Conservation (phyloP, 345 rosid genomes). For the Euphorbia peplus region DNA sequence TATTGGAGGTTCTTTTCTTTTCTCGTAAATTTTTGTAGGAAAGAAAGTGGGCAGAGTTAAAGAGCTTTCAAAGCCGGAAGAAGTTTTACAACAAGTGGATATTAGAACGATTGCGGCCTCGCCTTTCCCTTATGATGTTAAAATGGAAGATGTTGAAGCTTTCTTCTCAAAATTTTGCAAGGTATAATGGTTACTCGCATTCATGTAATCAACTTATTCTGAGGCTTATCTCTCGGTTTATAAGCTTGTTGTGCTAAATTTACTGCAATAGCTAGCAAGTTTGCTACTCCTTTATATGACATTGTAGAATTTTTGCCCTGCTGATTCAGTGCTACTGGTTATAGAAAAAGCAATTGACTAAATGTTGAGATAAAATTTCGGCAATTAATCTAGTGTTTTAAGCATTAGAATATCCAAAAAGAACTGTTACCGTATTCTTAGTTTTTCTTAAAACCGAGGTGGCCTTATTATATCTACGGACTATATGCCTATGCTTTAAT, state of each 20-base stretch:
- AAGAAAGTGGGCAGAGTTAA: constrained; percentile 13
- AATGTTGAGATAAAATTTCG: background rate
- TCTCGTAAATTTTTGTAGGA: background rate
- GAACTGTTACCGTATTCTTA: background rate
- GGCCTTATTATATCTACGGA: no score
- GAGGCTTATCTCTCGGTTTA: background rate
- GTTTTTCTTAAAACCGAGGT: background rate
- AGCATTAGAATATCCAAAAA: background rate
- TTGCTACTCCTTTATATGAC: no score
- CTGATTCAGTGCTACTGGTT: background rate
- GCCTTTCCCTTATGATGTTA: constrained; percentile 12
- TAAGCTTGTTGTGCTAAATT: background rate
- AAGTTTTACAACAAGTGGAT: constrained; percentile 18
- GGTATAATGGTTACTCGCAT: background rate
- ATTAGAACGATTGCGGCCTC: constrained; percentile 11
- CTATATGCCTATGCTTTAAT: background rate
- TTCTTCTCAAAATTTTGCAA: constrained; percentile 16
- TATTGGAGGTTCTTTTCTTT: background rate
- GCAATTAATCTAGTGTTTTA: background rate
- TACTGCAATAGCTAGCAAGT: background rate
- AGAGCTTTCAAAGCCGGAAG: constrained; percentile 10
- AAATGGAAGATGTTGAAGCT: constrained; percentile 11
- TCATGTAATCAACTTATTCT: background rate
- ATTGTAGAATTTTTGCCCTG: background rate
- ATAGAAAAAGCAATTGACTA: background rate